phyloP scores from a whole-genome alignment of 1,284 basidiomycete species.

The Malassezia brasiliensis region DNA sequence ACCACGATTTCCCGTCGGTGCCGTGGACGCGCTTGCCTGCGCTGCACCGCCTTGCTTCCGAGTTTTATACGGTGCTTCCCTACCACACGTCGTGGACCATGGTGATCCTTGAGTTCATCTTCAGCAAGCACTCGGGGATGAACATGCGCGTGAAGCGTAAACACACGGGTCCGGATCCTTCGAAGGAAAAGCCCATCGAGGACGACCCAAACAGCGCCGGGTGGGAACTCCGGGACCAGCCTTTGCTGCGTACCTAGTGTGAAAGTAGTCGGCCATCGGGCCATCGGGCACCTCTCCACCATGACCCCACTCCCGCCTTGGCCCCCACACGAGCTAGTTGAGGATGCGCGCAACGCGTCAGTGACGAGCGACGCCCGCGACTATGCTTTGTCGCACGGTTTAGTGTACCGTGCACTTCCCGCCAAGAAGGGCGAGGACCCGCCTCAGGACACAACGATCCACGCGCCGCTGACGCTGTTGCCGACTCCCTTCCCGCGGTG shows the following conservation, averaged over 20 bases:
- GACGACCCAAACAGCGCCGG: slow-evolving; percentile 9
- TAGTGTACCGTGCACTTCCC: slow-evolving; percentile 64
- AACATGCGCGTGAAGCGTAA: slow-evolving; percentile 36
- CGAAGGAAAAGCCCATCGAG: not conserved
- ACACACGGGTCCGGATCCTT: not conserved
- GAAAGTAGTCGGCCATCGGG: not conserved
- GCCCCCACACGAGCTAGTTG: slow-evolving; percentile 6
- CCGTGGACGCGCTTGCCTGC: slow-evolving; percentile 89
- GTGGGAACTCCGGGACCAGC: slow-evolving; percentile 9
- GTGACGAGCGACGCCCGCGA: slow-evolving; percentile 48
- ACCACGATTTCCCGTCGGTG: slow-evolving; percentile 94
- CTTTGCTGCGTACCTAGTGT: not conserved
- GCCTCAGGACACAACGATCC: slow-evolving; percentile 59
- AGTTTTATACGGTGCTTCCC: slow-evolving; percentile 83
- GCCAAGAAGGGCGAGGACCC: slow-evolving; percentile 48
- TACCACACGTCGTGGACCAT: slow-evolving; percentile 85
- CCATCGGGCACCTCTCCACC: not conserved
- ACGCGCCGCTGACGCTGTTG: slow-evolving; percentile 77
- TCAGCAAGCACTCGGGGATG: slow-evolving; percentile 51
- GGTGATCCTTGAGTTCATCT: slow-evolving; percentile 86
- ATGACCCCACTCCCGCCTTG: slow-evolving; percentile 9
- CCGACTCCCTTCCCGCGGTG: slow-evolving; percentile 73
- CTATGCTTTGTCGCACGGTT: slow-evolving; percentile 72
- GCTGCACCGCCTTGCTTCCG: slow-evolving; percentile 70
- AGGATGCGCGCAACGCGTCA: not conserved